Percentiles rank a stretch among this genome's conserved stretches.
Evolutionary conservation across 371 early-diverging fungal genomes (phyloP).

Genomic region (Mortierella sp.): DNA sequence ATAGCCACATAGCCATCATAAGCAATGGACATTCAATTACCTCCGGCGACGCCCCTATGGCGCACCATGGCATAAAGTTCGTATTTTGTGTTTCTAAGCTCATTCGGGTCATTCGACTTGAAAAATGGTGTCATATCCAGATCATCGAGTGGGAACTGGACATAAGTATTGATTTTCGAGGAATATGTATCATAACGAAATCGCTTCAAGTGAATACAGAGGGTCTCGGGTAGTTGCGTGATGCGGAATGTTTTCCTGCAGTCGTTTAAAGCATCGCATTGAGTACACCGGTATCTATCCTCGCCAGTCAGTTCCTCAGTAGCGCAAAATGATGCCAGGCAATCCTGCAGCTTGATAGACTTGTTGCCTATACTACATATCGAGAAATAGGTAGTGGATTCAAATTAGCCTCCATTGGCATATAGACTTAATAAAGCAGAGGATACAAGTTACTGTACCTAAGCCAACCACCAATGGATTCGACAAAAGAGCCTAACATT

Average conservation of each 20-base stretch:
- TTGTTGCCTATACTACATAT: constrained; percentile 22
- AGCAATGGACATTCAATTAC: constrained; percentile 16
- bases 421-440: neutral
- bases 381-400: neutral
- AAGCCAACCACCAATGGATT: constrained; percentile 46
- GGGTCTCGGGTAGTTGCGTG: constrained; percentile 58
- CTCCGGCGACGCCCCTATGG: constrained; percentile 61
- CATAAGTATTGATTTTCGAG: constrained; percentile 63
- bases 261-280: constrained; percentile 54
- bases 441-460: constrained; percentile 19
- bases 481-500: constrained; percentile 42
- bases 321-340: constrained; percentile 58
- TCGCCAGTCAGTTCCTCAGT: constrained; percentile 59
- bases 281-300: constrained; percentile 58
- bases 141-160: constrained; percentile 62
- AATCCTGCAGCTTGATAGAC: constrained; percentile 56
- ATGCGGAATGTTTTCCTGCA: constrained; percentile 58
- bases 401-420: neutral
- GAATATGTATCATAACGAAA: constrained; percentile 58
- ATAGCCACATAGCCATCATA: neutral
- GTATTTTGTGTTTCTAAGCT: constrained; percentile 49
- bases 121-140: constrained; percentile 61
- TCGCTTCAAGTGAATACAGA: constrained; percentile 63
- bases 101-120: constrained; percentile 37
- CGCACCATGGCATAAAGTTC: constrained; percentile 62